phyloP scores from a whole-genome alignment of 306 rosid species.

The Lupinus albus region DNA sequence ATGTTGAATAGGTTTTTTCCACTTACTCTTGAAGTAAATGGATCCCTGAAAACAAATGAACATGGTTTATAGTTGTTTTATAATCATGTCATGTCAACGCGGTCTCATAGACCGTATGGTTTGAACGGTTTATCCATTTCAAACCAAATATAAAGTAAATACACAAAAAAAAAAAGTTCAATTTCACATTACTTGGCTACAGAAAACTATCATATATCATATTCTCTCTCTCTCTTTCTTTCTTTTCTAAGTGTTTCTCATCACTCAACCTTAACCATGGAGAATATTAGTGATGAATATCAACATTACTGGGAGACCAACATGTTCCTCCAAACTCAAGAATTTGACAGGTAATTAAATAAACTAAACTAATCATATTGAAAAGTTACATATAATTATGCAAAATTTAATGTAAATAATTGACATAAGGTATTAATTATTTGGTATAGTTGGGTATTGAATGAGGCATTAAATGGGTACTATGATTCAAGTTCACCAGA shows the following conservation, averaged over 20 bases:
- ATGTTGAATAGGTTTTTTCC: too few relatives aligned
- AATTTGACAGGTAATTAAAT: conserved; percentile 63
- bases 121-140: too few relatives aligned
- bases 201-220: background rate
- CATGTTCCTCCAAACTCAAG: conserved; percentile 70
- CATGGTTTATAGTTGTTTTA: too few relatives aligned
- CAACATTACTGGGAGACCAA: conserved; percentile 72
- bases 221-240: background rate
- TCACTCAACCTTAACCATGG: conserved; percentile 49
- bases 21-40: too few relatives aligned
- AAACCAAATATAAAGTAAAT: too few relatives aligned
- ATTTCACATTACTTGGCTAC: background rate
- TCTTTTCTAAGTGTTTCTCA: background rate
- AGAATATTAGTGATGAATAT: conserved; percentile 67
- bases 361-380: background rate
- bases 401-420: background rate
- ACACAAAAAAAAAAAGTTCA: too few relatives aligned
- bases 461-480: conserved; percentile 72
- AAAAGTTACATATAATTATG: background rate
- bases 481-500: conserved; percentile 95
- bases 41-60: too few relatives aligned
- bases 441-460: conserved; percentile 70
- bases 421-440: background rate
- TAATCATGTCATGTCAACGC: too few relatives aligned
- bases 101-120: too few relatives aligned